These are phyloP conservation scores for Vitis hybrid DNA, from an alignment of 177 flowering plant genomes.

Conservation along the genomic window DNA sequence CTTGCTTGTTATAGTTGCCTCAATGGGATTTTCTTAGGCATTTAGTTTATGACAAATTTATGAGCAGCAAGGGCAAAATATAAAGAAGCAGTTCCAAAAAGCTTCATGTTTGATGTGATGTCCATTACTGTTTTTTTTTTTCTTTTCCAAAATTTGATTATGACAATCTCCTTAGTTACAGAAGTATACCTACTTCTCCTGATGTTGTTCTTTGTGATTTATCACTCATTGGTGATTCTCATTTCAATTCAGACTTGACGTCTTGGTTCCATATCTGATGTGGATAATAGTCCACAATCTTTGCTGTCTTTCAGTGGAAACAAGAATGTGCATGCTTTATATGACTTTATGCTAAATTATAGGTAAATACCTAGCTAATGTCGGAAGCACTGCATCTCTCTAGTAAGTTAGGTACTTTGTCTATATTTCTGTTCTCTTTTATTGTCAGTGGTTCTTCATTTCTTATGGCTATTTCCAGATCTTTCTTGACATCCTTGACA, in stretches of 20 bases:
- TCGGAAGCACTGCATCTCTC: not conserved
- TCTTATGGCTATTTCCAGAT: constrained; percentile 44
- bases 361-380: constrained; percentile 42
- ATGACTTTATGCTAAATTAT: constrained; percentile 85
- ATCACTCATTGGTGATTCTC: no score
- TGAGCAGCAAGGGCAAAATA: no score
- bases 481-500: constrained; percentile 54
- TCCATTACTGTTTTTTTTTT: no score
- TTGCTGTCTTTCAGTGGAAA: constrained; percentile 68
- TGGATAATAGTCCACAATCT: constrained; percentile 80
- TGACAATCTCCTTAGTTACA: no score
- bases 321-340: constrained; percentile 69
- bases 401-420: not conserved
- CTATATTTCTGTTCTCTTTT: not conserved
- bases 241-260: constrained; percentile 60
- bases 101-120: no score
- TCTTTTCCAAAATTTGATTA: no score
- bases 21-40: no score
- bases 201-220: not conserved
- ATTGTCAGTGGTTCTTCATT: constrained; percentile 11
- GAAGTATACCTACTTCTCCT: not conserved
- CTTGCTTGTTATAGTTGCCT: no score
- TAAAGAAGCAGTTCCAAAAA: no score
- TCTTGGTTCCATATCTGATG: constrained; percentile 40
- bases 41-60: no score